Conservation (phyloP, 2,329 filamentous ascomycete species). For the Microdochium nivale region DNA sequence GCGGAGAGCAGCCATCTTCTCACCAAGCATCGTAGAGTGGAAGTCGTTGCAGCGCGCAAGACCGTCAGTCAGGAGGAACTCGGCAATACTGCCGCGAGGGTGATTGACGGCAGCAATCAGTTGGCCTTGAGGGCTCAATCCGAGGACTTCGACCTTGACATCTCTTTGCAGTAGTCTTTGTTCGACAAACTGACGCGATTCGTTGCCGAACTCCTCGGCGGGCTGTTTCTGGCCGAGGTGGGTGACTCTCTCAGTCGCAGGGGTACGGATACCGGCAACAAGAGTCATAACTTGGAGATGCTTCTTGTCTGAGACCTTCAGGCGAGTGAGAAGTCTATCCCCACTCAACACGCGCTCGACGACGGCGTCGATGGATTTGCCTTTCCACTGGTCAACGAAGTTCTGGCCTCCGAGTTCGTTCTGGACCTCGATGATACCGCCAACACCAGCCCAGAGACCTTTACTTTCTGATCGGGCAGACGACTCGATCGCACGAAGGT, state of each 20-base stretch:
- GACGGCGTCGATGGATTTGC: constrained; percentile 73
- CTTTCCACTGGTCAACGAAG: constrained; percentile 79
- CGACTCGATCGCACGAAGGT: constrained; percentile 67
- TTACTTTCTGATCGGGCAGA: constrained; percentile 71
- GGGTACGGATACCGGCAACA: constrained; percentile 80
- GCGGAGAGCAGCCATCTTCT: constrained; percentile 78
- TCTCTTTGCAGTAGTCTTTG: constrained; percentile 75
- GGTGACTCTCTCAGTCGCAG: constrained; percentile 78
- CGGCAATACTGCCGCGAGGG: constrained; percentile 85
- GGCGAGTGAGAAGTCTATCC: constrained; percentile 77
- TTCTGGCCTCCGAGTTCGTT: constrained; percentile 75
- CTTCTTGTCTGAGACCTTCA: constrained; percentile 72
- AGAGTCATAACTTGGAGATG: constrained; percentile 86
- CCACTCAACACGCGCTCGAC: constrained; percentile 88
- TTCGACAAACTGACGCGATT: constrained; percentile 84
- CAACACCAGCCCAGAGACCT: constrained; percentile 67
- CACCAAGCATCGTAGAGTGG: constrained; percentile 85
- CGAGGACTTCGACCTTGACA: constrained; percentile 74
- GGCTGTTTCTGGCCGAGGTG: constrained; percentile 73
- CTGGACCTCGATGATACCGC: constrained; percentile 63
- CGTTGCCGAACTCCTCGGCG: constrained; percentile 83
- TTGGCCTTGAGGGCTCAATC: constrained; percentile 81
- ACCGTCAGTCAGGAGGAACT: constrained; percentile 81
- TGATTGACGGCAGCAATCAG: constrained; percentile 84
- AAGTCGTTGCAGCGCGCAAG: constrained; percentile 90